Evolutionary conservation across 345 rosid genomes (phyloP).

Genomic region (Arabidopsis suecica): DNA sequence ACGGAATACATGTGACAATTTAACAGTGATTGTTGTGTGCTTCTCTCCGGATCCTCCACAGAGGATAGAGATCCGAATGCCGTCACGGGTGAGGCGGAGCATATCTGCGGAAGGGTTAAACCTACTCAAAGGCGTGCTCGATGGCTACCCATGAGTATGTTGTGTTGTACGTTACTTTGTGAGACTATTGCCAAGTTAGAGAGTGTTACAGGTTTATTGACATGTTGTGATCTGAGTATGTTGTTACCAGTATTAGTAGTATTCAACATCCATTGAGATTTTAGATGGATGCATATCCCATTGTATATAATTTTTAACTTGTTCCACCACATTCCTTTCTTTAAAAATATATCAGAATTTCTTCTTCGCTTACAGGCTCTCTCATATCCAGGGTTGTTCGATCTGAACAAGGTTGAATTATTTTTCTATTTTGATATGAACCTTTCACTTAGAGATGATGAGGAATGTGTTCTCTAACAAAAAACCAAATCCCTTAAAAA

Average conservation of each 20-base stretch:
- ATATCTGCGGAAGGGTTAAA: slow-evolving; percentile 91
- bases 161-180: slow-evolving; percentile 22
- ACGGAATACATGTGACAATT: slow-evolving; percentile 78
- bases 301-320: slow-evolving; percentile 36
- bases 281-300: slow-evolving; percentile 39
- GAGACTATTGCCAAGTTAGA: slow-evolving; percentile 34
- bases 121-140: slow-evolving; percentile 81
- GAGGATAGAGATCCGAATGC: slow-evolving; percentile 67
- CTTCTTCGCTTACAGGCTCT: too few species aligned
- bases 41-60: slow-evolving; percentile 89
- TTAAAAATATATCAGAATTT: too few species aligned
- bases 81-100: slow-evolving; percentile 70
- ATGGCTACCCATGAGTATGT: slow-evolving; percentile 57
- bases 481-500: too few species aligned
- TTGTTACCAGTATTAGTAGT: slow-evolving; percentile 26
- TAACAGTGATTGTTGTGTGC: slow-evolving; percentile 83
- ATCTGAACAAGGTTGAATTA: too few species aligned
- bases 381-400: too few species aligned
- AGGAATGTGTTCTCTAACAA: too few species aligned
- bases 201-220: slow-evolving; percentile 26
- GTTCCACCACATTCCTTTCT: slow-evolving; percentile 2
- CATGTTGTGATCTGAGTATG: slow-evolving; percentile 31
- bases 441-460: too few species aligned
- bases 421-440: too few species aligned
- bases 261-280: slow-evolving; percentile 41